Evolutionary conservation across 2,329 filamentous ascomycete genomes (phyloP), one percentile per base, ranked within the genome.

Genomic region (Aspergillus novofumigatus): DNA sequence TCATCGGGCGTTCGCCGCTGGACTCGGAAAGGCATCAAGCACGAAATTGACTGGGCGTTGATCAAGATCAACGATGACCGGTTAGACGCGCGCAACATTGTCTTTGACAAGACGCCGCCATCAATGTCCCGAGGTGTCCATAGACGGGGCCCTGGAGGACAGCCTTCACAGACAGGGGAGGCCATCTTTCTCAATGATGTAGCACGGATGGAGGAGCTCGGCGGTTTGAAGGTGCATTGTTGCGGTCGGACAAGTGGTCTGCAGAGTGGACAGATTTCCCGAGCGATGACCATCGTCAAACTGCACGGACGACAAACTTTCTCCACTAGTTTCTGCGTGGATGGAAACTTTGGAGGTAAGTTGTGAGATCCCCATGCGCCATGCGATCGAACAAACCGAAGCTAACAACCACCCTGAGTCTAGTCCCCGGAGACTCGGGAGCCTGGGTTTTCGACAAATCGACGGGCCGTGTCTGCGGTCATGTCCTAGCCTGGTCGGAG

Each of bases 21-120:
- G 69, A 82, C 80, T 52, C 83, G 87, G 58, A 81, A 88, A 59
- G 86, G 88, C 4, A 78, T 95, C 25, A 80, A 90, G 5, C 93
- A 97, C 70, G 93, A 97, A 72, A 92, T 97, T 48, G 93, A 97
- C 72, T 97, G 93, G 93, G 92, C 92, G 0, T 78, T 97, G 2
- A 92, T 97, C 65, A 86, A 90, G 63, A 90, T 97, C 61, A 79
- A 88, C 10, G 80, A 87, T 3, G 82, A 87, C 10, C 85, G 93
- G 1, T 77, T 87, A 14, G 90, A 93, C 3, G 79, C 83, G 0
- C 82, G 85, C 58, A 97, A 97, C 65, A 75, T 84, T 10, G 87
- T 96, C 23, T 64, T 72, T 26, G 70, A 72, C 51, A 67, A 63
- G 11, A 59, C 62, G 1, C 58, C 52, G 41, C 35, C 32, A 48